These are phyloP conservation scores for Phylloporus sp. DNA, from an alignment of 768 basidiomycete species.

Conservation along the genomic window DNA sequence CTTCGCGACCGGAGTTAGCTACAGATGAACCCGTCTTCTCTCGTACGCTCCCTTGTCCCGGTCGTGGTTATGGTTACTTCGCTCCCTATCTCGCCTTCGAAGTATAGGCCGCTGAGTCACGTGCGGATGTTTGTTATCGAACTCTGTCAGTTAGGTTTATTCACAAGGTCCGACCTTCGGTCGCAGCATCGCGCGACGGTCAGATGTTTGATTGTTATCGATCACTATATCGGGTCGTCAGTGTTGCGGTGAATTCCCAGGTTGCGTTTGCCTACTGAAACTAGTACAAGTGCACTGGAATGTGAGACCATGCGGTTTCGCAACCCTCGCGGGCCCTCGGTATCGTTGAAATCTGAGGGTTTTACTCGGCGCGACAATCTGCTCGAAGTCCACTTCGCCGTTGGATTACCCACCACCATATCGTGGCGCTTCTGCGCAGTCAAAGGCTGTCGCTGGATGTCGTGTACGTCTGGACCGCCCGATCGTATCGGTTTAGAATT, in stretches of 20 bases:
- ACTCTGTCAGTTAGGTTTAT: constrained; percentile 41
- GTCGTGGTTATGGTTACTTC: constrained; percentile 2
- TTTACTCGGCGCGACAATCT: constrained; percentile 35
- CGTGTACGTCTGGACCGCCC: constrained; percentile 7
- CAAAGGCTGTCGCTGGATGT: constrained; percentile 8
- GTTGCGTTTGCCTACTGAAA: constrained; percentile 31
- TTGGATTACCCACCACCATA: constrained; percentile 23
- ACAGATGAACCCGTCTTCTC: background rate
- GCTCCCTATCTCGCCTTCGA: constrained; percentile 31
- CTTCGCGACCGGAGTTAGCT: constrained; percentile 17
- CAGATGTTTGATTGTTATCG: constrained; percentile 38
- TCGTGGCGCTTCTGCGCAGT: constrained; percentile 3
- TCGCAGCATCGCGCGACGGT: constrained; percentile 38
- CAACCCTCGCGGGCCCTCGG: constrained; percentile 33
- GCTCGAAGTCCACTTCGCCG: constrained; percentile 27
- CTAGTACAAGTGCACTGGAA: constrained; percentile 40
- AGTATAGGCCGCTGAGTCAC: constrained; percentile 20
- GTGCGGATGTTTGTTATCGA: constrained; percentile 11
- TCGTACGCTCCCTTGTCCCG: background rate
- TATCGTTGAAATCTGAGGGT: constrained; percentile 41
- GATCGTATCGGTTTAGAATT: constrained; percentile 17
- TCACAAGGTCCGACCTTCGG: constrained; percentile 50
- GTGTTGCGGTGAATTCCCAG: constrained; percentile 13
- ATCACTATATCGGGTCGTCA: constrained; percentile 46
- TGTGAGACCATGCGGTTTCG: constrained; percentile 39